phyloP scores from a whole-genome alignment of 768 basidiomycete species.

The Chiua virens region DNA sequence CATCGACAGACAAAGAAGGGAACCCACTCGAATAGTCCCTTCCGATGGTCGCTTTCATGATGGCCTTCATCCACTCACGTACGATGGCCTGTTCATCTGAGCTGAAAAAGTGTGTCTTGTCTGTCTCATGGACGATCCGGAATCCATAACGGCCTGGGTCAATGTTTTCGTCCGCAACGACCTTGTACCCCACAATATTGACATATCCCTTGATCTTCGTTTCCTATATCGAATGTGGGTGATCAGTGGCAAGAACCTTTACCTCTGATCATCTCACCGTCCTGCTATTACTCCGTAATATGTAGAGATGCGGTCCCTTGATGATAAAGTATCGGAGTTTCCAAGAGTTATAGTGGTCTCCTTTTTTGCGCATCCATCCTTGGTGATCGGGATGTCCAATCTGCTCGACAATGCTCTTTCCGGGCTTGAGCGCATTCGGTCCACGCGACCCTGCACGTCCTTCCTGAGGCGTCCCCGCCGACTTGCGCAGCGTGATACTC shows the following conservation, averaged over 20 bases:
- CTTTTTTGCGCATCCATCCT: conserved; percentile 97
- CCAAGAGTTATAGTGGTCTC: conserved; percentile 91
- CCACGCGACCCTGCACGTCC: conserved; percentile 19
- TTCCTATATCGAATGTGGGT: conserved; percentile 52
- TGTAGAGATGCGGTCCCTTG: conserved; percentile 90
- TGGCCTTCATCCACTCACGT: conserved; percentile 99
- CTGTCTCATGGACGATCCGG: conserved; percentile 85
- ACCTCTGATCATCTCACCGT: conserved; percentile 21
- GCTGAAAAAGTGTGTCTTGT: conserved; percentile 89
- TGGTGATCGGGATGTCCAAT: conserved; percentile 88
- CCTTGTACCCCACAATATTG: conserved; percentile 87
- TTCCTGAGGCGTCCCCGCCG: conserved; percentile 38
- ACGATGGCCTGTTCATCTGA: conserved; percentile 82
- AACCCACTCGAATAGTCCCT: conserved; percentile 86
- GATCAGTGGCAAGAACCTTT: neutral
- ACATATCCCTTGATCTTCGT: conserved; percentile 96
- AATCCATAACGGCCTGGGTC: conserved; percentile 95
- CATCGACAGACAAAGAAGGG: neutral
- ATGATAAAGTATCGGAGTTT: conserved; percentile 89
- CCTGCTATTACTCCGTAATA: conserved; percentile 72
- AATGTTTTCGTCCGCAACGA: conserved; percentile 88
- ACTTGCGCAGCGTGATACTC: conserved; percentile 52
- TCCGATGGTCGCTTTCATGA: conserved; percentile 98
- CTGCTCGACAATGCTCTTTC: conserved; percentile 80
- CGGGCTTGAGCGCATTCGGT: conserved; percentile 49